phyloP scores from a whole-genome alignment of 2,329 filamentous ascomycete genomes.

The Xylaria digitata region DNA sequence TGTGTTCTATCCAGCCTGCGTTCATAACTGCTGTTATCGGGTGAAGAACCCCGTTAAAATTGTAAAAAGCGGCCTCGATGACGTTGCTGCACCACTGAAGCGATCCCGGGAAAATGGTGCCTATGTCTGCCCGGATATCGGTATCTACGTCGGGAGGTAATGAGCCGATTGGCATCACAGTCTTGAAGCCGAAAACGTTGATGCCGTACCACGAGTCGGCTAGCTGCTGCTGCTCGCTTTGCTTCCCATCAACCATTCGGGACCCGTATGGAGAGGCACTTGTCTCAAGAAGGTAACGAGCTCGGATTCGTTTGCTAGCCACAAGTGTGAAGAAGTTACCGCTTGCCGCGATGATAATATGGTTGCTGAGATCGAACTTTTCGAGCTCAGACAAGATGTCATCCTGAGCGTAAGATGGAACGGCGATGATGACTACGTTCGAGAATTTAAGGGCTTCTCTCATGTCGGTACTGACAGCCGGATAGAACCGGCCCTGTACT shows the following conservation, averaged over 20 bases:
- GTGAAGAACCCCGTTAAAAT: constrained; percentile 38
- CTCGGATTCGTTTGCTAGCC: constrained; percentile 25
- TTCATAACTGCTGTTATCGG: constrained; percentile 37
- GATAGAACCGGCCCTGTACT: constrained; percentile 32
- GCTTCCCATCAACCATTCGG: constrained; percentile 29
- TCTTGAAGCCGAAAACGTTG: constrained; percentile 34
- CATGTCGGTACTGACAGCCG: constrained; percentile 31
- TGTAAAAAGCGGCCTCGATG: constrained; percentile 34
- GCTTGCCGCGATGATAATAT: constrained; percentile 31
- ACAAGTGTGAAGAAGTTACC: constrained; percentile 39
- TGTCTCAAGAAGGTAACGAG: constrained; percentile 36
- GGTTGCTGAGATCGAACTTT: constrained; percentile 25
- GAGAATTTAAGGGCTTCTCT: constrained; percentile 32
- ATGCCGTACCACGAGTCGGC: constrained; percentile 22
- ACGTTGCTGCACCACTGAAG: constrained; percentile 38
- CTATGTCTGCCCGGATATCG: constrained; percentile 22
- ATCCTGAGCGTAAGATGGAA: constrained; percentile 34
- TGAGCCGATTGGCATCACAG: constrained; percentile 33
- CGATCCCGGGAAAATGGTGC: constrained; percentile 23
- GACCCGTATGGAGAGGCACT: constrained; percentile 33
- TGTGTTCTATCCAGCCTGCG: constrained; percentile 36
- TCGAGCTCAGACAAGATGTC: constrained; percentile 33
- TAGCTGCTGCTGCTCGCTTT: constrained; percentile 5
- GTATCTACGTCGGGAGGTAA: constrained; percentile 26
- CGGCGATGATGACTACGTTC: constrained; percentile 29